Evolutionary conservation across 2,329 filamentous ascomycete species (phyloP), one percentile per base, ranked within the genome.

Genomic region (Diaporthe eres): DNA sequence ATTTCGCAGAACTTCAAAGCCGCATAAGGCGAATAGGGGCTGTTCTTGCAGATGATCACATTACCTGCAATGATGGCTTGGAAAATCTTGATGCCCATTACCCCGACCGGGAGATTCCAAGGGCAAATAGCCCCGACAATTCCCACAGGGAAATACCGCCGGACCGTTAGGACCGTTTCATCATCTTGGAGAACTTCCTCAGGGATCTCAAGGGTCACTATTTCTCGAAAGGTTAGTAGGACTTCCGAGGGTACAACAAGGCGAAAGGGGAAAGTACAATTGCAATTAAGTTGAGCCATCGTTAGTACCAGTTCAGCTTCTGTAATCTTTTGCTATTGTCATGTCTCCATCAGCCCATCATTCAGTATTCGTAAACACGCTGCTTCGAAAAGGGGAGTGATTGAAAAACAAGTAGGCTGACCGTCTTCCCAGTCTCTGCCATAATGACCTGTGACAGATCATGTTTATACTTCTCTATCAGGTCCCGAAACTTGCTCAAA

Each of bases 71-170:
- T 47, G 25, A 65, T 44, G 17, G 60, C 60, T 31, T 65, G 60
- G 39, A 65, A 65, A 28, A 65, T 65, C 39, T 65, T 65, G 39
- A 65, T 65, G 25, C 60, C 60, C 60, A 65, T 65, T 47, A 65
- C 39, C n/a, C 60, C 60, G 15, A 42, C 37, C 5, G 60, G 60
- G 9, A 65, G 60, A 31, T 65, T 65, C 60, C 60, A 65, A 22
- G 60, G 60, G 25, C 60, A 65, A 31, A 65, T 65, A 9, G 60
- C 60, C 15, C 60, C 60, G 4, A 65, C 60, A 22, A 65, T 65
- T 47, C 60, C 39, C 19, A 65, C 7, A 1, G 60, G 60, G 17
- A 65, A 65, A 22, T 65, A 65, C 1, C 60, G 60, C 39, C 60
- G 39, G 4, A 65, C 25, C 4, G 60, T 47, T 3, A 65, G 15